These are phyloP conservation scores for Talaromyces sp. DNA, from an alignment of 2,329 filamentous ascomycete genomes.

Conservation along the genomic window DNA sequence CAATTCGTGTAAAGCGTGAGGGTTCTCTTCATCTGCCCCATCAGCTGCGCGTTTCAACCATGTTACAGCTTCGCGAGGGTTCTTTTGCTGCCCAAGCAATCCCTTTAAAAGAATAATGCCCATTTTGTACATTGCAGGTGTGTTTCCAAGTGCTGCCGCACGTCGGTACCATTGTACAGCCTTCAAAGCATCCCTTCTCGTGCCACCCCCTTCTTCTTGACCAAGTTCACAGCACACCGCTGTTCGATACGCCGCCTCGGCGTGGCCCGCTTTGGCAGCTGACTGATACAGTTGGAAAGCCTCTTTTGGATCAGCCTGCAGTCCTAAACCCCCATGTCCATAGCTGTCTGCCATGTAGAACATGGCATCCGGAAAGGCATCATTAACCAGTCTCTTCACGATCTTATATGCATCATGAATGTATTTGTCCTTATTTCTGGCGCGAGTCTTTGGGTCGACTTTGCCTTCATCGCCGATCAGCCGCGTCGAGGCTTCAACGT, in stretches of 20 bases:
- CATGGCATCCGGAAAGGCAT: conserved; percentile 79
- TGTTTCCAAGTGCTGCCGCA: conserved; percentile 83
- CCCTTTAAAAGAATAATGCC: conserved; percentile 95
- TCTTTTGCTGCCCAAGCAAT: conserved; percentile 78
- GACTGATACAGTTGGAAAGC: conserved; percentile 92
- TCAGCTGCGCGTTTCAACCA: conserved; percentile 95
- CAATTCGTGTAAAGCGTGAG: conserved; percentile 90
- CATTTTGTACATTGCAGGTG: conserved; percentile 96
- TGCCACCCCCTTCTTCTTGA: conserved; percentile 89
- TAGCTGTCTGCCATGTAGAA: conserved; percentile 90
- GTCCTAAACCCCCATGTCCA: conserved; percentile 74
- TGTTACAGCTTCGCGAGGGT: conserved; percentile 78
- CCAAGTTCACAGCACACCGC: conserved; percentile 98
- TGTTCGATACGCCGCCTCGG: conserved; percentile 84
- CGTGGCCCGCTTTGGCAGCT: conserved; percentile 83
- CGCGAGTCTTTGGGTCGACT: conserved; percentile 61
- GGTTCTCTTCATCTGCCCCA: conserved; percentile 81
- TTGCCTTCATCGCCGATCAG: conserved; percentile 74
- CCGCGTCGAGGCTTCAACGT: conserved; percentile 78
- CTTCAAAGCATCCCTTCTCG: conserved; percentile 83
- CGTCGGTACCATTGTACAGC: conserved; percentile 98
- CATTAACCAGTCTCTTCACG: conserved; percentile 77
- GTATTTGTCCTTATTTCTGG: conserved; percentile 74
- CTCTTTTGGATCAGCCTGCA: conserved; percentile 81
- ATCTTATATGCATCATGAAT: conserved; percentile 83